Base-by-base conservation (phyloP, 352 stramenopile genomes). In the Peronospora destructor region DNA sequence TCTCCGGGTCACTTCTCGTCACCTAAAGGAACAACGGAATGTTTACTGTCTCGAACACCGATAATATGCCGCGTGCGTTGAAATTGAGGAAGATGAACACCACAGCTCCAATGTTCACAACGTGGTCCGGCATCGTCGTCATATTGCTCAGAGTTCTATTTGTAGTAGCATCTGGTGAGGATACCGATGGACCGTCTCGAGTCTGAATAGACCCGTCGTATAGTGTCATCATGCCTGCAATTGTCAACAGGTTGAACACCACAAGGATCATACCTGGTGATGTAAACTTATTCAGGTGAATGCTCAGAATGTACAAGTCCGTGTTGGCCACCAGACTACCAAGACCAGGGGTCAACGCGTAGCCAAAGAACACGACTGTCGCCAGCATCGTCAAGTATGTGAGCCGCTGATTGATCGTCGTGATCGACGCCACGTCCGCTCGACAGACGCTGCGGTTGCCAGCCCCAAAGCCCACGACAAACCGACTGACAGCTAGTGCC, bases 1-100 rank as follows among this genome's bases (percentile, higher is more conserved):
- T 84, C 10, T 65, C 47, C 0, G 77, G 76, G 14, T 84, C 75
- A 39, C 73, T 74, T 11, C 73, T 67, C 17, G 75, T 87, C 23
- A 82, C 74, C 49, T 82, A 50, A 28, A 91, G 55, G 40, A 87
- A 89, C 1, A 91, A 40, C 30, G 80, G 77, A 12, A 91, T 86
- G 54, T 89, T 89, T 28, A 89, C 76, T 3, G 80, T 91, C 61
- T 91, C 80, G 41, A 91, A 91, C 1, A 91, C 79, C 1, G 76
- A 88, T 37, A 91, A 45, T 26, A 91, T 88, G 17, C 76, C 80
- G n/a, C 80, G 75, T 2, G 74, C 76, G 36, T 64, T 79, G 54
- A 88, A 85, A 60, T 91, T 91, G 26, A 91, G 61, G 53, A 83
- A 80, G 56, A 91, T 88, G 53, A 88, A 91, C 8, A 91, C 74